These are phyloP conservation scores for Aspergillus japonicus DNA, from an alignment of 2,329 filamentous ascomycete genomes.

Conservation along the genomic window DNA sequence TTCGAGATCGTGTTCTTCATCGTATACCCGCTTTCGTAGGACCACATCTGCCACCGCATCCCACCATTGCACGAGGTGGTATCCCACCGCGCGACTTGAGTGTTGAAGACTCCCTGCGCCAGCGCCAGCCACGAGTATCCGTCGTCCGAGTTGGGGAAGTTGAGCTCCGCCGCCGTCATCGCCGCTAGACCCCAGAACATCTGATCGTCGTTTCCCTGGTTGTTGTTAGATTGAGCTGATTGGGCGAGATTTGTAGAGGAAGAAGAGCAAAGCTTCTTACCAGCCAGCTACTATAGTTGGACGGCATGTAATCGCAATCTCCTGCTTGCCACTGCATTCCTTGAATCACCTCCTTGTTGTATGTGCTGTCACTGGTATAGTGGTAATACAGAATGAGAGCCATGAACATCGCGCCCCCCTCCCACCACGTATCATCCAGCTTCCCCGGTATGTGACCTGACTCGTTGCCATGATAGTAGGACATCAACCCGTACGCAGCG, in stretches of 20 bases:
- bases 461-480: slow-evolving; percentile 54
- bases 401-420: slow-evolving; percentile 58
- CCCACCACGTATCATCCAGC: slow-evolving; percentile 74
- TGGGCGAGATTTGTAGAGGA: no score
- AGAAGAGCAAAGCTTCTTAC: neutral
- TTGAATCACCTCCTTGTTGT: slow-evolving; percentile 38
- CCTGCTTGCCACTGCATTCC: slow-evolving; percentile 41
- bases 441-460: slow-evolving; percentile 53
- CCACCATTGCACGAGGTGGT: slow-evolving; percentile 66
- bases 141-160: slow-evolving; percentile 43
- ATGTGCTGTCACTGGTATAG: slow-evolving; percentile 42
- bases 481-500: slow-evolving; percentile 51
- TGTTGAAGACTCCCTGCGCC: slow-evolving; percentile 77
- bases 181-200: slow-evolving; percentile 58
- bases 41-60: slow-evolving; percentile 46
- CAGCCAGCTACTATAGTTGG: slow-evolving; percentile 34
- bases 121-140: slow-evolving; percentile 75
- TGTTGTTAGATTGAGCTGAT: slow-evolving; percentile 15
- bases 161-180: slow-evolving; percentile 55
- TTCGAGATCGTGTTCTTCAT: slow-evolving; percentile 39
- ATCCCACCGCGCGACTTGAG: slow-evolving; percentile 72
- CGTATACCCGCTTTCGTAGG: slow-evolving; percentile 34
- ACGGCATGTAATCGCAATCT: slow-evolving; percentile 42
- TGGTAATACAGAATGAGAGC: slow-evolving; percentile 44
- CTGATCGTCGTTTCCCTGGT: slow-evolving; percentile 58